Percentiles rank a stretch among this genome's conserved stretches.
phyloP scores from a whole-genome alignment of 1,284 basidiomycete genomes.

The Heterobasidion occidentale region DNA sequence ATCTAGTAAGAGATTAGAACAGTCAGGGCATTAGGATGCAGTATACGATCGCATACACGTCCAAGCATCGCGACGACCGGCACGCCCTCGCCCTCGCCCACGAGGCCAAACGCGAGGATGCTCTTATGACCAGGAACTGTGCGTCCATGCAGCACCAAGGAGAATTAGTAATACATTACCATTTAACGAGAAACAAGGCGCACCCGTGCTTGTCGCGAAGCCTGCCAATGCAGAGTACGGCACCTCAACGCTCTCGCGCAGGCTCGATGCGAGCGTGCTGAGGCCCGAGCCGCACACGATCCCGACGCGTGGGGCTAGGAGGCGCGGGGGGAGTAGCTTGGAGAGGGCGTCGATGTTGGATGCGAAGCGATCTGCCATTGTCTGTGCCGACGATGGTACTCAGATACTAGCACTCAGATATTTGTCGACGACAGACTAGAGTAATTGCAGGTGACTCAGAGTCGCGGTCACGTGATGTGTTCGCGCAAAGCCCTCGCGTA shows the following conservation, averaged over 20 bases:
- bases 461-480: too few relatives aligned
- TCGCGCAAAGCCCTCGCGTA: too few relatives aligned
- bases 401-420: too few relatives aligned
- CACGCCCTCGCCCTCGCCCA: slow-evolving; percentile 48
- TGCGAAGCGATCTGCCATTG: slow-evolving; percentile 16
- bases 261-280: slow-evolving; percentile 50
- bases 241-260: slow-evolving; percentile 48
- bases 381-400: neutral
- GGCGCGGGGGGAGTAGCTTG: slow-evolving; percentile 28
- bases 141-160: neutral
- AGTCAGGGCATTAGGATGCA: neutral
- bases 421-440: too few relatives aligned
- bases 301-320: slow-evolving; percentile 56
- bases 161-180: neutral
- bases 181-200: slow-evolving; percentile 13
- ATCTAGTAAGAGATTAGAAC: slow-evolving; percentile 9
- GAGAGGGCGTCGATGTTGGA: slow-evolving; percentile 30
- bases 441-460: too few relatives aligned
- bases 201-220: slow-evolving; percentile 70
- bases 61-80: slow-evolving; percentile 84
- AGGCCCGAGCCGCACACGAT: slow-evolving; percentile 77
- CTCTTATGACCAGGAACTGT: slow-evolving; percentile 72
- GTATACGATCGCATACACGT: slow-evolving; percentile 38
- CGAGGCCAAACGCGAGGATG: slow-evolving; percentile 67
- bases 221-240: slow-evolving; percentile 58